These are phyloP conservation scores for Prototheca cutis DNA, from an alignment of 163 green algal genomes.

Conservation along the genomic window DNA sequence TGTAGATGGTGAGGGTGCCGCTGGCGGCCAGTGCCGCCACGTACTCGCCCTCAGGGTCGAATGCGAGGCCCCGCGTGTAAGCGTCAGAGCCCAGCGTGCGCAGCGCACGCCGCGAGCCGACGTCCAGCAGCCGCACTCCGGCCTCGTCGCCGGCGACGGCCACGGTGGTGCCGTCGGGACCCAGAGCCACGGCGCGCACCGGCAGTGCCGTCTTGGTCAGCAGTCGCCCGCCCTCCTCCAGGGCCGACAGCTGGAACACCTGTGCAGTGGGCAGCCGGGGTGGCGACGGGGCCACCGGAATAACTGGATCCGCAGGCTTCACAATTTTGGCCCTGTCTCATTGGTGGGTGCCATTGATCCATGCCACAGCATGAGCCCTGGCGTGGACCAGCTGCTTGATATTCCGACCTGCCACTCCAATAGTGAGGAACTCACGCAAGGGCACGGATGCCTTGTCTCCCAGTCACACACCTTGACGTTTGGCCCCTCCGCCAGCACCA, in stretches of 20 bases:
- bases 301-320: too few relatives aligned
- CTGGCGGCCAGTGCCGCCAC: conserved; percentile 40
- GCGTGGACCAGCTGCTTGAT: too few relatives aligned
- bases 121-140: conserved; percentile 58
- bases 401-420: too few relatives aligned
- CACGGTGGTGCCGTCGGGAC: conserved; percentile 42
- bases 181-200: conserved; percentile 43
- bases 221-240: too few relatives aligned
- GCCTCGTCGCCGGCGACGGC: conserved; percentile 67
- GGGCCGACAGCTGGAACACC: too few relatives aligned
- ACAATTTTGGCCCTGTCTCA: too few relatives aligned
- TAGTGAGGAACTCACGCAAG: too few relatives aligned
- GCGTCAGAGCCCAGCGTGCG: conserved; percentile 21
- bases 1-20: conserved; percentile 52
- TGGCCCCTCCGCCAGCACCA: not conserved
- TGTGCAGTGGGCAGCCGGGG: too few relatives aligned
- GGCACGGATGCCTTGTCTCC: too few relatives aligned
- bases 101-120: conserved; percentile 21
- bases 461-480: not conserved
- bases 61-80: conserved; percentile 57
- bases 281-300: too few relatives aligned
- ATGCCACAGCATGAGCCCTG: too few relatives aligned
- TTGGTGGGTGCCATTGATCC: too few relatives aligned
- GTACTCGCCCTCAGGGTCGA: conserved; percentile 66
- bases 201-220: conserved; percentile 35